Percentiles rank a stretch among this genome's conserved stretches.
Conservation (phyloP, 106 monocot genomes). For the Narthecium ossifragum region DNA sequence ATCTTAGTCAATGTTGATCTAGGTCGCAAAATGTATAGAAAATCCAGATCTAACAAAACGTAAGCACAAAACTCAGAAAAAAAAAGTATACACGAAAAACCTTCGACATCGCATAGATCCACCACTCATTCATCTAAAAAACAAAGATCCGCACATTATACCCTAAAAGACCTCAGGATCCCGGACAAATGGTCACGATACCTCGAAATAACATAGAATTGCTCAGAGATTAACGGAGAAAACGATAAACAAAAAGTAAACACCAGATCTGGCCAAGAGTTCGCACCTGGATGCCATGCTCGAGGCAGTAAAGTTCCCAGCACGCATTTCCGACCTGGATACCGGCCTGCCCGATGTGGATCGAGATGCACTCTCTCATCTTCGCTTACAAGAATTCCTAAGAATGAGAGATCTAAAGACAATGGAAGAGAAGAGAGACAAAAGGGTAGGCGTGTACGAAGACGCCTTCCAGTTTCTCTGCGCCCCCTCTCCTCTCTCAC, state of each 20-base stretch:
- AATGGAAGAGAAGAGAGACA: background rate
- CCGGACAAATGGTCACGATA: no score
- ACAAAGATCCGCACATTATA: no score
- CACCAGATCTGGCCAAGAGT: background rate
- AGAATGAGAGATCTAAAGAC: background rate
- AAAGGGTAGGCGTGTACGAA: conserved; percentile 13
- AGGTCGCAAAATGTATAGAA: no score
- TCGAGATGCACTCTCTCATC: conserved; percentile 71
- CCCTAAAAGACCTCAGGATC: no score
- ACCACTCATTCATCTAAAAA: no score
- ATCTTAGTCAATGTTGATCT: no score
- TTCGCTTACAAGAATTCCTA: background rate
- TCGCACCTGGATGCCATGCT: conserved; percentile 54
- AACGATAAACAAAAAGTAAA: background rate
- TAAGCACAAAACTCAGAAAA: no score
- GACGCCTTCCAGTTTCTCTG: conserved; percentile 7
- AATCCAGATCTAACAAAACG: no score
- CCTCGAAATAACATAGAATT: no score
- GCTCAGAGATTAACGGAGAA: background rate
- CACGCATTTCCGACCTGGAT: conserved; percentile 71
- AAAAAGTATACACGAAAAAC: no score
- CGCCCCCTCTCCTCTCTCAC: no score
- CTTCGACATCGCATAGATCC: no score
- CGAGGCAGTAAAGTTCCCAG: conserved; percentile 74
- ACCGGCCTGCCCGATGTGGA: conserved; percentile 71